These are phyloP conservation scores for Phyllosticta citrichinensis DNA, from an alignment of 2,329 filamentous ascomycete species.

Conservation along the genomic window DNA sequence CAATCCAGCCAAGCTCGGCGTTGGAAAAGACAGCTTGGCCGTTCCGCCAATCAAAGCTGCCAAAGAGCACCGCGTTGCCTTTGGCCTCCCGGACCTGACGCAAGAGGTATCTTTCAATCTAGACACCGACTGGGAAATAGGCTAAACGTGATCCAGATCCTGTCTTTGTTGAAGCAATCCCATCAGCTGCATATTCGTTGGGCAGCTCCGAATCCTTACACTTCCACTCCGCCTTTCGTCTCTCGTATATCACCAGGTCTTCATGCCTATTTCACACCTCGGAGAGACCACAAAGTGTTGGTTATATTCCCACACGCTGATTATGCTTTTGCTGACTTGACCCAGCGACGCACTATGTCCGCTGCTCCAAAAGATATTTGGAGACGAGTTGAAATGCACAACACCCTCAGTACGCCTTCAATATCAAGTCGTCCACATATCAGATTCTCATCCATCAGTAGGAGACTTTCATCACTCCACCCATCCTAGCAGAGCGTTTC, in stretches of 20 bases:
- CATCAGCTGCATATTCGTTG: conserved; percentile 73
- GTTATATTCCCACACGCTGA: not conserved
- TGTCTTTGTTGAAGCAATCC: conserved; percentile 50
- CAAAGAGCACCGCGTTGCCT: conserved; percentile 70
- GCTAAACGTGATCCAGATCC: conserved; percentile 37
- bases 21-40: conserved; percentile 45
- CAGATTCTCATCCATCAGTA: conserved; percentile 18
- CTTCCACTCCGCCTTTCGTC: conserved; percentile 57
- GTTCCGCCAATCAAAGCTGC: conserved; percentile 55
- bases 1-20: conserved; percentile 51
- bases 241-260: conserved; percentile 71
- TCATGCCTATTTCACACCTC: conserved; percentile 67
- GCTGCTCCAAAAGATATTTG: conserved; percentile 49
- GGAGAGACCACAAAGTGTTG: conserved; percentile 20
- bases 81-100: conserved; percentile 65
- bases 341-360: conserved; percentile 45
- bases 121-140: not conserved
- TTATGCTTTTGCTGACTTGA: not conserved
- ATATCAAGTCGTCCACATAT: not conserved
- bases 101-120: conserved; percentile 38
- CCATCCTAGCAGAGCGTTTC: conserved; percentile 48
- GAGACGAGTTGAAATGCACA: conserved; percentile 44
- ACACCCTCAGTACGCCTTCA: conserved; percentile 33
- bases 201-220: conserved; percentile 51
- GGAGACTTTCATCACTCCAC: conserved; percentile 53